phyloP scores from a whole-genome alignment of 2,329 filamentous ascomycete genomes.

The Stachybotrys elegans region DNA sequence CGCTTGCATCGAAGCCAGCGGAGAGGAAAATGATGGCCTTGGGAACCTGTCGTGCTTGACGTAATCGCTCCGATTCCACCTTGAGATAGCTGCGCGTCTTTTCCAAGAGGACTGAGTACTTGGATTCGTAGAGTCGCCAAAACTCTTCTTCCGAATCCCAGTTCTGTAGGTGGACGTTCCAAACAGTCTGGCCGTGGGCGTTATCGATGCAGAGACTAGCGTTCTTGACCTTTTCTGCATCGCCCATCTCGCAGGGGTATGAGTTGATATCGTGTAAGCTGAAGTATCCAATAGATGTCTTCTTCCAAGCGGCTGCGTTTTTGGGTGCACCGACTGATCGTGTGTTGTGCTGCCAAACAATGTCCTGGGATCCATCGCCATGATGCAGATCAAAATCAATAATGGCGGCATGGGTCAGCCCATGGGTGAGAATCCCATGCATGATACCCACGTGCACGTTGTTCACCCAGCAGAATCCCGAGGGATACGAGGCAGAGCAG shows the following conservation, averaged over 20 bases:
- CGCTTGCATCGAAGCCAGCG: constrained; percentile 93
- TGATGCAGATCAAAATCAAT: constrained; percentile 91
- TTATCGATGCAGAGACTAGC: constrained; percentile 93
- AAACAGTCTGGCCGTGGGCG: constrained; percentile 87
- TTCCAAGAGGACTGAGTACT: constrained; percentile 71
- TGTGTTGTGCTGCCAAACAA: constrained; percentile 85
- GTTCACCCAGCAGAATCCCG: constrained; percentile 97
- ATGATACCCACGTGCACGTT: constrained; percentile 97
- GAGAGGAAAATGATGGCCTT: constrained; percentile 91
- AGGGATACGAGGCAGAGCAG: constrained; percentile 83
- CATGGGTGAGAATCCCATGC: constrained; percentile 78
- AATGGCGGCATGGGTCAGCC: constrained; percentile 88
- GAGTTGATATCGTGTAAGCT: constrained; percentile 98
- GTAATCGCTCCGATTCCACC: constrained; percentile 63
- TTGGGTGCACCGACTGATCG: constrained; percentile 58
- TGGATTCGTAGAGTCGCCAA: constrained; percentile 79
- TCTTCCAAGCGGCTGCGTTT: constrained; percentile 72
- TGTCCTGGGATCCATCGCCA: constrained; percentile 91
- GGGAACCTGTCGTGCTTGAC: constrained; percentile 53
- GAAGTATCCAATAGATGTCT: constrained; percentile 88
- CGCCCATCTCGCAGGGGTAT: constrained; percentile 92
- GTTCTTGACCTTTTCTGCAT: constrained; percentile 87
- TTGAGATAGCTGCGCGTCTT: constrained; percentile 78
- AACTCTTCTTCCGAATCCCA: constrained; percentile 84
- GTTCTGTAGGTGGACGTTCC: constrained; percentile 89